Conservation (phyloP, 805 yeast genomes). For the Yamadazyma akitaensis region DNA sequence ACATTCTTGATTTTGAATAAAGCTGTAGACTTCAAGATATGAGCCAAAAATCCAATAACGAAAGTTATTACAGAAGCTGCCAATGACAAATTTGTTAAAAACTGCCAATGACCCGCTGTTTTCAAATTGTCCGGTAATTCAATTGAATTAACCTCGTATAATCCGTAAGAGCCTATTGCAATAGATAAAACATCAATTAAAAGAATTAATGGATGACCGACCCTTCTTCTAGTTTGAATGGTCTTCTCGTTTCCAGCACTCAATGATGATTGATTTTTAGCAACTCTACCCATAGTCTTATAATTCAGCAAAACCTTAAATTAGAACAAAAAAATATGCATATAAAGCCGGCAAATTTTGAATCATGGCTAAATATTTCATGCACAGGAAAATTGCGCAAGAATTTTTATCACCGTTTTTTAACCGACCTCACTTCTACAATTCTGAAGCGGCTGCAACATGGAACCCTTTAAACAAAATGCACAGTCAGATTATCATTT, state of each 20-base stretch:
- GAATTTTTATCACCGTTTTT: constrained; percentile 6
- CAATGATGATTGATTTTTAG: not conserved
- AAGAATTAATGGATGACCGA: constrained; percentile 30
- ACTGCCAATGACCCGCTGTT: constrained; percentile 67
- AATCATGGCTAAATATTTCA: not conserved
- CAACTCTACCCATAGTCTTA: not conserved
- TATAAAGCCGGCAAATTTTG: not conserved
- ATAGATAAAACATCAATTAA: constrained; percentile 23
- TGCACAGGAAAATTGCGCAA: not conserved
- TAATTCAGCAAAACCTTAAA: not conserved
- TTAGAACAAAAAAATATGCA: too few species aligned
- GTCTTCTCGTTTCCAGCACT: not conserved
- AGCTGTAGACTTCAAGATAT: constrained; percentile 19
- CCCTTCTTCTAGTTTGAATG: constrained; percentile 9
- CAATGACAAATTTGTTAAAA: constrained; percentile 65
- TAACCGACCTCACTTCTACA: constrained; percentile 4
- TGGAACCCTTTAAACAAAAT: not conserved
- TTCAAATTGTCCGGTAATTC: constrained; percentile 48
- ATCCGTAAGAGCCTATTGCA: constrained; percentile 28
- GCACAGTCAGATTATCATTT: not conserved
- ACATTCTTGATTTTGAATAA: constrained; percentile 36
- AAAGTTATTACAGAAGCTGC: constrained; percentile 44
- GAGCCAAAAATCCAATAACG: constrained; percentile 36
- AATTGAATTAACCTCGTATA: constrained; percentile 17
- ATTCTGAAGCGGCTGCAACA: constrained; percentile 2